phyloP scores from a whole-genome alignment of 2,329 filamentous ascomycete species.

The Fusarium subglutinans region DNA sequence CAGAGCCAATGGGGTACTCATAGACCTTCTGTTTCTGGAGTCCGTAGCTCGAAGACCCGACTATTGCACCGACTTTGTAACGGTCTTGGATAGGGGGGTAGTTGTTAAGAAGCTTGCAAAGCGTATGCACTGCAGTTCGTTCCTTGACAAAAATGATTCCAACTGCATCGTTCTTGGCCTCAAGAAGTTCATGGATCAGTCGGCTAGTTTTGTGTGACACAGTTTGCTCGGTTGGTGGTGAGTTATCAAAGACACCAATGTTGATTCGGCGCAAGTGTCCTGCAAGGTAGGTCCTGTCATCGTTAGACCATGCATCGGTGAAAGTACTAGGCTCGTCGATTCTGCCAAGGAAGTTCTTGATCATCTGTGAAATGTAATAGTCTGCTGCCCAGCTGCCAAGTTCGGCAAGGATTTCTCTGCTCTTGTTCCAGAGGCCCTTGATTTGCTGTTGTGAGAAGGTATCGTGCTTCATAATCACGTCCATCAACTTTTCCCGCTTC shows the following conservation, averaged over 20 bases:
- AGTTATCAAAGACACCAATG: not conserved
- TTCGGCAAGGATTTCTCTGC: constrained; percentile 60
- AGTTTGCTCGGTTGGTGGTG: constrained; percentile 29
- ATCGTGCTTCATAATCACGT: constrained; percentile 53
- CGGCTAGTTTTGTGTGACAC: constrained; percentile 67
- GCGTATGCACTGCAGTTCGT: constrained; percentile 66
- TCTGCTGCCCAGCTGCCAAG: constrained; percentile 77
- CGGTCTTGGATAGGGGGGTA: constrained; percentile 58
- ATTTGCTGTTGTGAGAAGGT: constrained; percentile 67
- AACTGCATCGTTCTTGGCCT: constrained; percentile 53
- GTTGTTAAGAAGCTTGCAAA: constrained; percentile 65
- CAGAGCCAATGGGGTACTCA: constrained; percentile 47
- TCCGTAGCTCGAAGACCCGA: constrained; percentile 59
- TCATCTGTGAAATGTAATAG: constrained; percentile 66
- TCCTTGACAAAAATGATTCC: constrained; percentile 76
- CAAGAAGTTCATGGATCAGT: constrained; percentile 63
- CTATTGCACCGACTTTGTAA: constrained; percentile 63
- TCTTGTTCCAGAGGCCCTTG: constrained; percentile 61
- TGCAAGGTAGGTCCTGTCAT: constrained; percentile 66
- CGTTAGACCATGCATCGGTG: constrained; percentile 55
- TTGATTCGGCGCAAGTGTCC: constrained; percentile 54
- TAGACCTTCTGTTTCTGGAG: constrained; percentile 53
- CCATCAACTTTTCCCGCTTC: constrained; percentile 50
- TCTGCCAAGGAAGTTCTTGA: constrained; percentile 48
- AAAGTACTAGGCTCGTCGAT: constrained; percentile 31